phyloP scores from a whole-genome alignment of 345 rosid species.

The Mallotus nudiflorus region DNA sequence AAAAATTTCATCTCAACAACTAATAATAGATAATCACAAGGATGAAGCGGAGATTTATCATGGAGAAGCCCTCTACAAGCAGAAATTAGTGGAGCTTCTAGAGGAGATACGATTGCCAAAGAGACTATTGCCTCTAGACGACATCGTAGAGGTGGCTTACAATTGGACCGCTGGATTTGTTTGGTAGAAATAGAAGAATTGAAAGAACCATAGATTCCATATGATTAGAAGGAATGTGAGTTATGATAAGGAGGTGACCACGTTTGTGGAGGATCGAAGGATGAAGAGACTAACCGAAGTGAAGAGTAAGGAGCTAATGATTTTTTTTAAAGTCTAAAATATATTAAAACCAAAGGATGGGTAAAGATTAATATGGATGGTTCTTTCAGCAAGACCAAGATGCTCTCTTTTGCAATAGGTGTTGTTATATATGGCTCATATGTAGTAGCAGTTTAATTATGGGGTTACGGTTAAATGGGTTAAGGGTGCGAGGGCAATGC shows the following conservation, averaged over 20 bases:
- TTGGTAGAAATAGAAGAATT: constrained; percentile 55
- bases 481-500: no score
- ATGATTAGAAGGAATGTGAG: constrained; percentile 39
- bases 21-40: constrained; percentile 31
- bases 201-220: constrained; percentile 41
- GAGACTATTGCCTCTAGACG: constrained; percentile 54
- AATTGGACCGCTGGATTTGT: constrained; percentile 54
- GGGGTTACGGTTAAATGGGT: no score
- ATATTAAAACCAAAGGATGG: no score
- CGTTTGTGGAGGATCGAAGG: constrained; percentile 48
- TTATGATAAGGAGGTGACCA: constrained; percentile 53
- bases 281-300: constrained; percentile 49
- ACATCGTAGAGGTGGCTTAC: constrained; percentile 52
- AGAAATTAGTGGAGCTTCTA: constrained; percentile 46
- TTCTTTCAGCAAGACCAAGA: no score
- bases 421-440: no score
- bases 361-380: no score
- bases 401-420: no score
- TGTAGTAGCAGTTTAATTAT: no score
- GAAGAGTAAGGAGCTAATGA: constrained; percentile 53
- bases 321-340: no score
- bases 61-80: constrained; percentile 47
- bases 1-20: constrained; percentile 34
- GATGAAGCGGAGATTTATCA: constrained; percentile 53
- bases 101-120: constrained; percentile 45